These are phyloP conservation scores for Acanthamoeba royreba DNA, from an alignment of 208 protist species.

Conservation along the genomic window DNA sequence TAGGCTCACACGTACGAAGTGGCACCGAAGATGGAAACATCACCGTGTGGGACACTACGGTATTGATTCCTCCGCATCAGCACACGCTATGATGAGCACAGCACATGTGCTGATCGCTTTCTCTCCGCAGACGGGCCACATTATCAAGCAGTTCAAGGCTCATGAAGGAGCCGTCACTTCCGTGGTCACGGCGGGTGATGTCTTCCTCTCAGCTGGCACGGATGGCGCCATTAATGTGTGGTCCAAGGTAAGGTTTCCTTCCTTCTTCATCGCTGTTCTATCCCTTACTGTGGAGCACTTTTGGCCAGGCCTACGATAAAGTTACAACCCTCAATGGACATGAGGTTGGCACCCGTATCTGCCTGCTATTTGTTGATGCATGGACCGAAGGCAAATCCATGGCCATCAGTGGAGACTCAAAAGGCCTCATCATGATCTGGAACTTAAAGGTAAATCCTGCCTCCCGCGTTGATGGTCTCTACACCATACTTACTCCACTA, in stretches of 20 bases:
- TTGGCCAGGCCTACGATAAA: not conserved
- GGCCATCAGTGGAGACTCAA: not conserved
- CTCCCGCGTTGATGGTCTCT: not conserved
- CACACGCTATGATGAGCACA: not conserved
- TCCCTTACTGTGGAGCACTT: not conserved
- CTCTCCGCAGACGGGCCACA: not conserved
- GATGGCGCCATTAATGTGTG: conserved; percentile 3
- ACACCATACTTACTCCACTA: not conserved
- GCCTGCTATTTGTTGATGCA: not conserved
- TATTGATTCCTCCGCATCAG: not conserved
- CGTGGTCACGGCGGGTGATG: not conserved
- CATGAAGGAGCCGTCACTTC: not conserved
- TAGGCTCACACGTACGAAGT: not conserved
- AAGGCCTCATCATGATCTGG: conserved; percentile 43
- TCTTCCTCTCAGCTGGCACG: not conserved
- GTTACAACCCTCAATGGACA: not conserved
- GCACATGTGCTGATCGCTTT: not conserved
- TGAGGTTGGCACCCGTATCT: not conserved
- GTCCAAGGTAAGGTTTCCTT: not conserved
- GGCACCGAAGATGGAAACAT: not conserved
- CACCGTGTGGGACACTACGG: conserved; percentile 8
- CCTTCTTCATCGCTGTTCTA: not conserved
- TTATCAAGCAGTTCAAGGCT: not conserved
- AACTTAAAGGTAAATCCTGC: not conserved
- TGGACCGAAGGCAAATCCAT: not conserved